These are phyloP conservation scores for Apiospora saccharicola DNA, from an alignment of 2,329 filamentous ascomycete genomes.

Conservation along the genomic window DNA sequence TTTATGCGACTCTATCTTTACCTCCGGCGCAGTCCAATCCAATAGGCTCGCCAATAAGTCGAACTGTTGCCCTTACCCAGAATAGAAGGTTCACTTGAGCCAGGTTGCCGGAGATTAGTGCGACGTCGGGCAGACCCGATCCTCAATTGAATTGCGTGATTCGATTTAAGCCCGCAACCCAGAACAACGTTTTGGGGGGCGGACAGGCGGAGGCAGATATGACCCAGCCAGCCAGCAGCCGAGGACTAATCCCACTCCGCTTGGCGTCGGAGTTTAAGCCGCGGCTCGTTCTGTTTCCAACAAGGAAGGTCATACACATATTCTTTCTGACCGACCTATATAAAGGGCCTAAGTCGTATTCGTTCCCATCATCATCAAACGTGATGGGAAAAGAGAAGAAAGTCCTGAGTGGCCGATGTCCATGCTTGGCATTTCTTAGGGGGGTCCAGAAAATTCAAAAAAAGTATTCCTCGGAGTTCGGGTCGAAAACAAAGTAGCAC, in stretches of 20 bases:
- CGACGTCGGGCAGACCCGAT: conserved; percentile 15
- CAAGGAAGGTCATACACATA: not conserved
- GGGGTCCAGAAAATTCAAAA: not conserved
- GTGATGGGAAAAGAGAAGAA: not conserved
- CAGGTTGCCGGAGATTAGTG: conserved; percentile 18
- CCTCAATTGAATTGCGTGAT: not conserved
- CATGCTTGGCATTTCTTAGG: not conserved
- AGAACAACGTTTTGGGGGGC: not conserved
- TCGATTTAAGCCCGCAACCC: not conserved
- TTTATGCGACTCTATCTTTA: not conserved
- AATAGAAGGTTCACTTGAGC: not conserved
- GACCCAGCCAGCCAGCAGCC: not conserved
- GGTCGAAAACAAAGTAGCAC: not conserved
- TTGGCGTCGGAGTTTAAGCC: not conserved
- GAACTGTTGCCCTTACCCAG: not conserved
- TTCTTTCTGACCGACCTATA: not conserved
- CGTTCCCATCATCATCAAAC: not conserved
- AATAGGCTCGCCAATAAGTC: not conserved
- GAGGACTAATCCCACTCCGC: not conserved
- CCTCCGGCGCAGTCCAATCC: too few species aligned
- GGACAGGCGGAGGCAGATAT: not conserved
- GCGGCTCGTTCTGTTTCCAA: not conserved
- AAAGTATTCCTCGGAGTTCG: not conserved
- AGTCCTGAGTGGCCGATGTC: not conserved
- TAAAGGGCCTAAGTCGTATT: not conserved